A percentile compares a stretch with the other conserved stretches of the same genome.
These are phyloP conservation scores for Pythium vanterpoolii DNA, from an alignment of 352 stramenopile genomes.

Conservation along the genomic window DNA sequence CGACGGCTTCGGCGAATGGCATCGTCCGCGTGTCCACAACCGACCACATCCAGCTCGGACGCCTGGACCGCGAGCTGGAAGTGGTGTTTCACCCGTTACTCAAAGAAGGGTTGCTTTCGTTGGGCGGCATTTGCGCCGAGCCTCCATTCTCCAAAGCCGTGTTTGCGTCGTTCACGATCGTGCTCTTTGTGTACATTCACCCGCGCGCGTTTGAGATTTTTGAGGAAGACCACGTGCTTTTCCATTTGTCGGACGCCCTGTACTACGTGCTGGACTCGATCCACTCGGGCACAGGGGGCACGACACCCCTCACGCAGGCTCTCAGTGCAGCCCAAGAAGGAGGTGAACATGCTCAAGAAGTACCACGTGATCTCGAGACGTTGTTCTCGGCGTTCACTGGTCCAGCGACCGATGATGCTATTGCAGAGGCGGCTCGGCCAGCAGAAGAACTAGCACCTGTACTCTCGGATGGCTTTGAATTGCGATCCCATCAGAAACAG, in stretches of 20 bases:
- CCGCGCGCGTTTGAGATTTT: conserved; percentile 63
- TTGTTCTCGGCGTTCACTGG: conserved; percentile 68
- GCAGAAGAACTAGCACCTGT: conserved; percentile 34
- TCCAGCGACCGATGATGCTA: conserved; percentile 22
- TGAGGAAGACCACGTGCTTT: conserved; percentile 48
- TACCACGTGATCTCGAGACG: conserved; percentile 44
- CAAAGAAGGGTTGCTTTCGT: conserved; percentile 46
- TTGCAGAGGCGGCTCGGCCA: conserved; percentile 21
- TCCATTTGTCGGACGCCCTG: conserved; percentile 59
- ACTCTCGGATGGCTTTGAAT: conserved; percentile 55
- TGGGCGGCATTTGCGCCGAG: conserved; percentile 46
- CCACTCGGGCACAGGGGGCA: conserved; percentile 14
- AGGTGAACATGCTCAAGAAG: conserved; percentile 24
- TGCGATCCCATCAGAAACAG: conserved; percentile 82
- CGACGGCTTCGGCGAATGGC: conserved; percentile 21
- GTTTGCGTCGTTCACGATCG: conserved; percentile 68
- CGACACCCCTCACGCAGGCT: conserved; percentile 12
- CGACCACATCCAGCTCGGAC: conserved; percentile 49
- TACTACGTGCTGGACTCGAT: conserved; percentile 53
- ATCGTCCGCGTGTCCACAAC: conserved; percentile 57
- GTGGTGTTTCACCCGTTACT: conserved; percentile 58
- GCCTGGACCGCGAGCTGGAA: conserved; percentile 61
- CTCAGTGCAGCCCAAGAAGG: not conserved
- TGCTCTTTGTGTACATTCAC: conserved; percentile 59
- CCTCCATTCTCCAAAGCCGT: conserved; percentile 44